Evolutionary conservation across 106 monocot species (phyloP).

Genomic region (Vanilla planifolia): DNA sequence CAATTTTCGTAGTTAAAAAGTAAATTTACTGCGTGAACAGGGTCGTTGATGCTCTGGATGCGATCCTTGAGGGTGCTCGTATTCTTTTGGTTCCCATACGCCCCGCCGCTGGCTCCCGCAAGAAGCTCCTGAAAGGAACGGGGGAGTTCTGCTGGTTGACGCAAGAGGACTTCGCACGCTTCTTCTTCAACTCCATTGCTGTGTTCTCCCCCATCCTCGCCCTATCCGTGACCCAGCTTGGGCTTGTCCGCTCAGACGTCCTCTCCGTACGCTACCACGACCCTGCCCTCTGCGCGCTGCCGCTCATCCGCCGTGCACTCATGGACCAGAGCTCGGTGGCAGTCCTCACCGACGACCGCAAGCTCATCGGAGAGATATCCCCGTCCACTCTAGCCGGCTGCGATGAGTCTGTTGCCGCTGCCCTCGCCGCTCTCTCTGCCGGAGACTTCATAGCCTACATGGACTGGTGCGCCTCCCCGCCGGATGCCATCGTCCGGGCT

Average conservation of each 20-base stretch:
- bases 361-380: constrained; percentile 50
- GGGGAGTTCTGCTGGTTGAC: constrained; percentile 42
- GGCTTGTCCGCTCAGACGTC: constrained; percentile 24
- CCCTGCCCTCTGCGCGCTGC: constrained; percentile 37
- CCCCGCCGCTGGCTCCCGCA: background rate
- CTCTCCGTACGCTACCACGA: constrained; percentile 24
- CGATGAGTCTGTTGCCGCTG: constrained; percentile 49
- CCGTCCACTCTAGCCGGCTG: constrained; percentile 33
- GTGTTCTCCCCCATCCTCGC: constrained; percentile 25
- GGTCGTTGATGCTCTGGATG: constrained; percentile 41
- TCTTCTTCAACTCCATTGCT: constrained; percentile 47
- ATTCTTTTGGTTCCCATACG: constrained; percentile 38
- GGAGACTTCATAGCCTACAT: constrained; percentile 60
- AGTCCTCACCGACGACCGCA: constrained; percentile 29
- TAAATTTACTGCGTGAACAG: constrained; percentile 18
- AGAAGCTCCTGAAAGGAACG: background rate
- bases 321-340: constrained; percentile 36
- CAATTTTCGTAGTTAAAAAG: too few relatives aligned
- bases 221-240: constrained; percentile 33
- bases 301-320: constrained; percentile 39
- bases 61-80: constrained; percentile 36
- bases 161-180: constrained; percentile 39
- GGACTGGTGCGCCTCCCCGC: constrained; percentile 34
- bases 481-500: constrained; percentile 17
- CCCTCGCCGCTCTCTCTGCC: constrained; percentile 51